A percentile compares a stretch with the other conserved stretches of the same genome.
These are phyloP conservation scores for Dactylonectria macrodidyma DNA, from an alignment of 2,329 filamentous ascomycete species.

Conservation along the genomic window DNA sequence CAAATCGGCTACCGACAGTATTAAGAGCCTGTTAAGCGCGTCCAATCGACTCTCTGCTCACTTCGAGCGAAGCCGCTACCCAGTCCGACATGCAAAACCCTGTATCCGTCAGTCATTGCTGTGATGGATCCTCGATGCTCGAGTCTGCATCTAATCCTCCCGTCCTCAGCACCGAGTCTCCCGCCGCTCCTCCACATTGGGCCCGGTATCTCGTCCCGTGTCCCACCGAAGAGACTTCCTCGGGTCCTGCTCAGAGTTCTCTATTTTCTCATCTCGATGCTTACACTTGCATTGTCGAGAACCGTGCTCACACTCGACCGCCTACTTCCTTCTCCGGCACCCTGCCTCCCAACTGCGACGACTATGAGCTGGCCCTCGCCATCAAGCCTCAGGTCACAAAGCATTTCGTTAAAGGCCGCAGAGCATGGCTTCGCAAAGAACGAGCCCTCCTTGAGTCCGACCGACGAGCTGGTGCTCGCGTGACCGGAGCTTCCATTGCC, in stretches of 20 bases:
- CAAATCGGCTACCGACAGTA: no score
- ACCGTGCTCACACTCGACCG: slow-evolving; percentile 63
- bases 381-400: slow-evolving; percentile 69
- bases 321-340: slow-evolving; percentile 59
- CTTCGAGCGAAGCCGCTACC: slow-evolving; percentile 57
- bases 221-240: slow-evolving; percentile 60
- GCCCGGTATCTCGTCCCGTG: slow-evolving; percentile 72
- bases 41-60: slow-evolving; percentile 68
- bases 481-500: slow-evolving; percentile 44
- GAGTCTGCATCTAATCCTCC: slow-evolving; percentile 73
- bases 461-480: slow-evolving; percentile 58
- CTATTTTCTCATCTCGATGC: slow-evolving; percentile 64
- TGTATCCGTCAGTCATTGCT: slow-evolving; percentile 37
- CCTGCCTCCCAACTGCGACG: slow-evolving; percentile 64
- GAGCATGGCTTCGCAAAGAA: slow-evolving; percentile 66
- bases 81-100: slow-evolving; percentile 38
- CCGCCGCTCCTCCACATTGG: slow-evolving; percentile 48
- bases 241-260: slow-evolving; percentile 62
- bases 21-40: no score
- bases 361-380: slow-evolving; percentile 68
- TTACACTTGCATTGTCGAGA: slow-evolving; percentile 63
- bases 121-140: slow-evolving; percentile 55
- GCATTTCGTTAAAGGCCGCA: slow-evolving; percentile 60
- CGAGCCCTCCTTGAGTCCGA: slow-evolving; percentile 65
- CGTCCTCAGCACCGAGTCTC: slow-evolving; percentile 52